Conservation (phyloP, 2,329 filamentous ascomycete genomes). For the Epichloe sp. region DNA sequence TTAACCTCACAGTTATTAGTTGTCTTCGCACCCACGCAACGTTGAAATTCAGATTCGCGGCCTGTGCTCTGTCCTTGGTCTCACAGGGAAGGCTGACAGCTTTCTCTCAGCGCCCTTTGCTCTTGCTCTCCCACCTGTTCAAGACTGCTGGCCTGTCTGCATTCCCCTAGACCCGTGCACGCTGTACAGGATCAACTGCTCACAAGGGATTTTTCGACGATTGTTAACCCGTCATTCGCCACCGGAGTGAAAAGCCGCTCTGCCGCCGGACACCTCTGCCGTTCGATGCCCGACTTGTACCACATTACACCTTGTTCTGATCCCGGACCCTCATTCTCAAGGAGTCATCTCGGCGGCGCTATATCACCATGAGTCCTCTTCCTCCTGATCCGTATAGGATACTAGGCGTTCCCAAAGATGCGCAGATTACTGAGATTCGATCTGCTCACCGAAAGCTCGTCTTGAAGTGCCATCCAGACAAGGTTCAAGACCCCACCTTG, state of each 20-base stretch:
- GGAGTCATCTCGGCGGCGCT: not conserved
- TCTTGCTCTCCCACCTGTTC: not conserved
- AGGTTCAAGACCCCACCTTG: slow-evolving; percentile 63
- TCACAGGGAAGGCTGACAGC: not conserved
- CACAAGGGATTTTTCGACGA: not conserved
- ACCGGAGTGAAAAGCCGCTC: not conserved
- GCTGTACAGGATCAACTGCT: not conserved
- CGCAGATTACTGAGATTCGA: slow-evolving; percentile 59
- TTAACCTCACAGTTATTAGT: not conserved
- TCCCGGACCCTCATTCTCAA: slow-evolving; percentile 2
- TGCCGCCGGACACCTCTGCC: not conserved
- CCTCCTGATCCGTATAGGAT: slow-evolving; percentile 66
- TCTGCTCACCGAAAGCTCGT: slow-evolving; percentile 74
- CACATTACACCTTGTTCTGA: not conserved
- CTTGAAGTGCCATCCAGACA: slow-evolving; percentile 83
- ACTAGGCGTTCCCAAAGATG: slow-evolving; percentile 61
- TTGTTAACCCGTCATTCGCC: not conserved
- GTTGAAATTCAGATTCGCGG: not conserved
- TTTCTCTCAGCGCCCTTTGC: not conserved
- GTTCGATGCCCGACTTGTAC: not conserved
- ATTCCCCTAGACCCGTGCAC: not conserved
- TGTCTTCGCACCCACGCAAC: slow-evolving; percentile 5
- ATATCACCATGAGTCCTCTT: slow-evolving; percentile 32
- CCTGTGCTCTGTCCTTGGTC: not conserved
- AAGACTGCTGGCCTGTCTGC: slow-evolving; percentile 1